Conservation (phyloP, 1,139 yeast genomes). For the Eremothecium gossypii region DNA sequence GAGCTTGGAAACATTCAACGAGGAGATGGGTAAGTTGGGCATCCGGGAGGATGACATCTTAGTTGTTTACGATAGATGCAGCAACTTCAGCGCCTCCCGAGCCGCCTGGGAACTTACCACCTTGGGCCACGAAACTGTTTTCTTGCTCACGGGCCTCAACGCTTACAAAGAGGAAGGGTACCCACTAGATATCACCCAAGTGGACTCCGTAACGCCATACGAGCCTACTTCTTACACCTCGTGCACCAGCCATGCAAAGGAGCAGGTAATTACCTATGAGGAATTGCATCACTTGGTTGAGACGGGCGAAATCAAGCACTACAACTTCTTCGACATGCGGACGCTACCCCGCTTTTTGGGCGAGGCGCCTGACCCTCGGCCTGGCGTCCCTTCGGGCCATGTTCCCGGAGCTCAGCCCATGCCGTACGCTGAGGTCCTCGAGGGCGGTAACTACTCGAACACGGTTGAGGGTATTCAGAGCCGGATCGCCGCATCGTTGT, state of each 20-base stretch:
- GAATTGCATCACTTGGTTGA: slow-evolving; percentile 41
- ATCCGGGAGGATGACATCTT: slow-evolving; percentile 42
- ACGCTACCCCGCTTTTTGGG: slow-evolving; percentile 69
- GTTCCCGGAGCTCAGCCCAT: slow-evolving; percentile 71
- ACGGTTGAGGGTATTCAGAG: slow-evolving; percentile 14
- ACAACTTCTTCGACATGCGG: slow-evolving; percentile 71
- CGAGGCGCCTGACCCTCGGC: slow-evolving; percentile 74
- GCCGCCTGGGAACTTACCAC: slow-evolving; percentile 82
- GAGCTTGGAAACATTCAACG: slow-evolving; percentile 42
- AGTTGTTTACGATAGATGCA: slow-evolving; percentile 78
- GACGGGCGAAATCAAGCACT: slow-evolving; percentile 38
- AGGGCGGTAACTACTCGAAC: slow-evolving; percentile 35
- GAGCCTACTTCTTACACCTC: slow-evolving; percentile 33
- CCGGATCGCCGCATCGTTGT: slow-evolving; percentile 16
- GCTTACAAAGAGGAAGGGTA: slow-evolving; percentile 37
- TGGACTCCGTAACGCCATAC: slow-evolving; percentile 31
- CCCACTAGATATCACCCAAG: slow-evolving; percentile 30
- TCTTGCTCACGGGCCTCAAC: slow-evolving; percentile 60
- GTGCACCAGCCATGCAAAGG: slow-evolving; percentile 50
- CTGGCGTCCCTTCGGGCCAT: slow-evolving; percentile 83
- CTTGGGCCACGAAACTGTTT: slow-evolving; percentile 64
- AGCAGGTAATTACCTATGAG: slow-evolving; percentile 48
- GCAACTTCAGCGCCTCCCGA: slow-evolving; percentile 81
- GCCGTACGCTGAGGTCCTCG: slow-evolving; percentile 59
- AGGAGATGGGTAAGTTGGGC: slow-evolving; percentile 40